Evolutionary conservation across 2,329 filamentous ascomycete genomes (phyloP).

Genomic region (Orbilia blumenaviensis): DNA sequence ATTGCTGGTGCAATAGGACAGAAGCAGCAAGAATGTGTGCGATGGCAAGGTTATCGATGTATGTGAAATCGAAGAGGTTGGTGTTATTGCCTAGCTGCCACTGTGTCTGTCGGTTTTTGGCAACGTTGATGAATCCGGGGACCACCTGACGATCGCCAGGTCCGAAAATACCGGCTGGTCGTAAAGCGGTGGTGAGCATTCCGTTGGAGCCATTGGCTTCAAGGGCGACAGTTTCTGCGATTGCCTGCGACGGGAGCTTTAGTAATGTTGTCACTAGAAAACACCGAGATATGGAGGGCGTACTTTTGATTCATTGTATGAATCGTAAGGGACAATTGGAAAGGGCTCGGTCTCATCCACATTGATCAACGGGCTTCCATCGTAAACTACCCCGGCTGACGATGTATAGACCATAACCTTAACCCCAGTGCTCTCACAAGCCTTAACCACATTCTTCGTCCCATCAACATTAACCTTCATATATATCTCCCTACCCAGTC

Average conservation of each 20-base stretch:
- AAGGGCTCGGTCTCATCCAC: conserved; percentile 84
- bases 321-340: conserved; percentile 77
- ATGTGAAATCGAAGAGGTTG: conserved; percentile 77
- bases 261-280: conserved; percentile 51
- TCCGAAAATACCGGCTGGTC: conserved; percentile 89
- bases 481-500: conserved; percentile 71
- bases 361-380: conserved; percentile 83
- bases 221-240: conserved; percentile 83
- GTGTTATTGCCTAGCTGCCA: conserved; percentile 81
- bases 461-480: conserved; percentile 88
- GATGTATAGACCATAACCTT: conserved; percentile 90
- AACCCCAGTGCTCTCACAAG: conserved; percentile 74
- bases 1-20: conserved; percentile 72
- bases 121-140: conserved; percentile 76
- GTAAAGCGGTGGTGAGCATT: conserved; percentile 79
- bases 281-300: conserved; percentile 9
- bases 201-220: conserved; percentile 72
- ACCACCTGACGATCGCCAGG: conserved; percentile 77
- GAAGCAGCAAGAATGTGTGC: conserved; percentile 83
- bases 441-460: conserved; percentile 78
- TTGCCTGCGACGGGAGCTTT: conserved; percentile 65
- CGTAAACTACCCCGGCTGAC: conserved; percentile 84
- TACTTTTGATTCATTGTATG: conserved; percentile 92
- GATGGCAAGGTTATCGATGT: conserved; percentile 75
- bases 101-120: conserved; percentile 73